phyloP scores from a whole-genome alignment of 306 rosid genomes.

The Rosa rugosa region DNA sequence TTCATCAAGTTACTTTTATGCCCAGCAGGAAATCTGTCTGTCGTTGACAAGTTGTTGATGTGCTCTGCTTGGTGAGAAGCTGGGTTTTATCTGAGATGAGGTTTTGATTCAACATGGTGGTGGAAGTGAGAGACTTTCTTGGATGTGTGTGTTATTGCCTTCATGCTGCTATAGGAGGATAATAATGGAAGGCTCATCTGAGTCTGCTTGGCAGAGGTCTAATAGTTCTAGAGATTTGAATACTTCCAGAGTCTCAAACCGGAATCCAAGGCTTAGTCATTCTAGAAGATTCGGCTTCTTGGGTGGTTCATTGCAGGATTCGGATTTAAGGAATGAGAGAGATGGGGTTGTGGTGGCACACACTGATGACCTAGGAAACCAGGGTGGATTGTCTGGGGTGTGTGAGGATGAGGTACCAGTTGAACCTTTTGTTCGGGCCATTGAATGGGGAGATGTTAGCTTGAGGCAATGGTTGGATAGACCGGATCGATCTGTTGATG shows the following conservation, averaged over 20 bases:
- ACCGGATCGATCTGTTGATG: conserved; percentile 67
- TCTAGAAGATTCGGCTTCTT: conserved; percentile 39
- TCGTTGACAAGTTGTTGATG: conserved; percentile 26
- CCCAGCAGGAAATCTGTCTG: conserved; percentile 39
- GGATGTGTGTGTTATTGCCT: conserved; percentile 44
- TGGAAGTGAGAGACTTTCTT: conserved; percentile 44
- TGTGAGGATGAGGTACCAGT: conserved; percentile 55
- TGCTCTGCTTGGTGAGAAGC: conserved; percentile 31
- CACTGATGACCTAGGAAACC: conserved; percentile 38
- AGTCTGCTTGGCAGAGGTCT: conserved; percentile 59
- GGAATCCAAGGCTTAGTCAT: conserved; percentile 46
- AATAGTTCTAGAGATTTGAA: conserved; percentile 62
- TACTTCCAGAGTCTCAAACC: conserved; percentile 57
- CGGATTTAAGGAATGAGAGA: conserved; percentile 44
- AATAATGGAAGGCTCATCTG: conserved; percentile 79
- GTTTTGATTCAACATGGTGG: conserved; percentile 42
- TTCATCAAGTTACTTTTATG: conserved; percentile 29
- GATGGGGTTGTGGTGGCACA: conserved; percentile 49
- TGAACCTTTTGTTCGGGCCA: conserved; percentile 49
- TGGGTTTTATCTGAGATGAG: conserved; percentile 36
- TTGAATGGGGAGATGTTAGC: conserved; percentile 81
- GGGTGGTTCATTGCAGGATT: conserved; percentile 49
- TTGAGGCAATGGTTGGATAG: conserved; percentile 96
- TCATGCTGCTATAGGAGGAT: conserved; percentile 65
- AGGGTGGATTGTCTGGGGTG: conserved; percentile 60